Conservation (phyloP, 306 rosid genomes). For the Mucuna pruriens region DNA sequence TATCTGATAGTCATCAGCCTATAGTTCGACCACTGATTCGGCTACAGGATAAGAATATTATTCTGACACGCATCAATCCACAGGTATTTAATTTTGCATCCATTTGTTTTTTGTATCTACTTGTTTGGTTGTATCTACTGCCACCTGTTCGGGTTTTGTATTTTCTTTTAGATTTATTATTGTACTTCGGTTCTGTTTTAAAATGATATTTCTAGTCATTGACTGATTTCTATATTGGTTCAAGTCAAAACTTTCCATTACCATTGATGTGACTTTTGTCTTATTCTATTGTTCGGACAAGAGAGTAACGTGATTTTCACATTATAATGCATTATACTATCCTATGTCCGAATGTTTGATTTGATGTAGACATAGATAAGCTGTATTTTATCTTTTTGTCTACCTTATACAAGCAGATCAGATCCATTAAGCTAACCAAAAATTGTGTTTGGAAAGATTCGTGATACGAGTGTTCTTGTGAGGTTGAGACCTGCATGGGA, state of each 20-base stretch:
- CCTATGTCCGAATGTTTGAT: slow-evolving; percentile 4
- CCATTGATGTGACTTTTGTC: background rate
- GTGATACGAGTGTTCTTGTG: slow-evolving; percentile 99
- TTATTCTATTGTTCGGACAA: slow-evolving; percentile 13
- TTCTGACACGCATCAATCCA: slow-evolving; percentile 95
- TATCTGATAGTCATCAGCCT: slow-evolving; percentile 81
- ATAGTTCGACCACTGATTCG: slow-evolving; percentile 85
- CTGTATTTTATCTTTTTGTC: slow-evolving; percentile 19
- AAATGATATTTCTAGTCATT: slow-evolving; percentile 28
- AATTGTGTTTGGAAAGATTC: slow-evolving; percentile 62
- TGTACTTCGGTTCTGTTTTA: background rate
- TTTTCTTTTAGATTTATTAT: slow-evolving; percentile 14
- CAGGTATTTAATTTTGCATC: slow-evolving; percentile 60
- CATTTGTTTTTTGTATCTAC: slow-evolving; percentile 23
- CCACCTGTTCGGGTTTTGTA: slow-evolving; percentile 7
- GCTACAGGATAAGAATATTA: slow-evolving; percentile 84
- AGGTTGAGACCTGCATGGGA: slow-evolving; percentile 99
- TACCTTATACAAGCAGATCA: background rate
- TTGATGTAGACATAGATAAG: slow-evolving; percentile 1
- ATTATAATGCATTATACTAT: background rate
- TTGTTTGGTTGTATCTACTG: slow-evolving; percentile 12
- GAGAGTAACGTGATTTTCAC: slow-evolving; percentile 3
- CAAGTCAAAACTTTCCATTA: slow-evolving; percentile 26
- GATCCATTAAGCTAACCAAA: slow-evolving; percentile 35
- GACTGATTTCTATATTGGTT: slow-evolving; percentile 1